Evolutionary conservation across 2,329 filamentous ascomycete genomes (phyloP), one percentile per base, ranked within the genome.

Genomic region (Alternaria brassicae): DNA sequence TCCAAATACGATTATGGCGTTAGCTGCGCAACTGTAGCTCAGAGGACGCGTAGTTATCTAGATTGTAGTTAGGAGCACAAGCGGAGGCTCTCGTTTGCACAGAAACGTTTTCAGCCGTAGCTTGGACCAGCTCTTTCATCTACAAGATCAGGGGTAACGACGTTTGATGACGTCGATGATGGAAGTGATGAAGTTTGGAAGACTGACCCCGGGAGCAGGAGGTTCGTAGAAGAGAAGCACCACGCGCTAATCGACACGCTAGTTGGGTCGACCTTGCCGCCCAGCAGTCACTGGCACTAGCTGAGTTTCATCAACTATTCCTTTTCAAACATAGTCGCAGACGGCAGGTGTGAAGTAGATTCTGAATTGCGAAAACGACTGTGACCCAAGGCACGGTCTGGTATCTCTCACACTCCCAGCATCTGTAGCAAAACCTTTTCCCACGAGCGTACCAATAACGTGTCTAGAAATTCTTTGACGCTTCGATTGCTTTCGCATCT

Each of bases 401-500:
- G 57, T 60, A 56, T 60, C 57, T 57, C 48, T 48, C 42, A 17
- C 40, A 21, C 34, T 44, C 23, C 19, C 21, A 36, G 34, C 48
- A 19, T 5, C 42, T 25, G 39, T 37, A 34, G n/a, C 25, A 53
- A 19, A 44, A 28, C 4, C 34, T 3, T 6, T 13, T 12, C 21
- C 15, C 8, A 15, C 15, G 13, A 49, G 1, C 23, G 25, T 28
- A 21, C n/a, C 27, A 21, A 45, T n/a, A 37, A 47, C 7, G 15
- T 10, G 17, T 21, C 32, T 53, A 59, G 39, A 68, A 66, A 13
- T 63, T 53, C 49, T 68, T 67, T 3, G 61, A 32, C 10, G 45
- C 62, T 28, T 60, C 51, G n/a, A 57, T 34, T 3, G 32, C 50
- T 12, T 72, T 71, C 0, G 65, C 65, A 13, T 51, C 58, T 3